These are phyloP conservation scores for Physcomitrellopsis africana DNA, from an alignment of 225 moss, liverwort and hornwort species.

Conservation along the genomic window DNA sequence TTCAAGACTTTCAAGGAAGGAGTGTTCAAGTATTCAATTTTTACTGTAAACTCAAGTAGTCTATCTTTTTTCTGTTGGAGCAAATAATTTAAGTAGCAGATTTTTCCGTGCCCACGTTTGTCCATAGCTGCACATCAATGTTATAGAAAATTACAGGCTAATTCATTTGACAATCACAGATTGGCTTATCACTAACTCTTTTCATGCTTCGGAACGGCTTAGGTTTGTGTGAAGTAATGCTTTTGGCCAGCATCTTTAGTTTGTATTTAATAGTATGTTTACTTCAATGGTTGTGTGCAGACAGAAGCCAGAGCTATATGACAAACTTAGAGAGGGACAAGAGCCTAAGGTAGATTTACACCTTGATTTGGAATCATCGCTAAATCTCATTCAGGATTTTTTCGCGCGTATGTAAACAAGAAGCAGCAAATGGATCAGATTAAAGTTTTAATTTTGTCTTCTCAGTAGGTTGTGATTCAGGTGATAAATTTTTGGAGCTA, in stretches of 20 bases:
- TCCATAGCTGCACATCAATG: slow-evolving; percentile 16
- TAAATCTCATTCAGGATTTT: not conserved
- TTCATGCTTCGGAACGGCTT: not conserved
- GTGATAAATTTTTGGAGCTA: slow-evolving; percentile 16
- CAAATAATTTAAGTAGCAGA: not conserved
- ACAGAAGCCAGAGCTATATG: slow-evolving; percentile 72
- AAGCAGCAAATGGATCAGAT: slow-evolving; percentile 5
- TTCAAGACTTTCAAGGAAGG: slow-evolving; percentile 66
- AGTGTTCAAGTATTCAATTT: slow-evolving; percentile 50
- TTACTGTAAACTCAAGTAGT: too few relatives aligned
- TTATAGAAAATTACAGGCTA: not conserved
- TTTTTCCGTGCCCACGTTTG: not conserved
- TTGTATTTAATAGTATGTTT: slow-evolving; percentile 3
- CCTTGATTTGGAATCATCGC: not conserved
- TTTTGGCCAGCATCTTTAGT: not conserved
- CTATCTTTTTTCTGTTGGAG: not conserved
- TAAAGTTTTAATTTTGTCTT: slow-evolving; percentile 12
- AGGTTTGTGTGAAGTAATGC: slow-evolving; percentile 10
- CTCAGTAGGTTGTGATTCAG: slow-evolving; percentile 13
- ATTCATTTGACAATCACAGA: not conserved
- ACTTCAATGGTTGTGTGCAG: slow-evolving; percentile 43
- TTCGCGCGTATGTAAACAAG: not conserved
- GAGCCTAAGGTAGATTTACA: slow-evolving; percentile 64
- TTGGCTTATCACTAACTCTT: slow-evolving; percentile 10
- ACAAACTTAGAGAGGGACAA: slow-evolving; percentile 71